A percentile compares a stretch with the other conserved stretches of the same genome.
phyloP scores from a whole-genome alignment of 2,329 filamentous ascomycete species.

The Akanthomyces lecanii region DNA sequence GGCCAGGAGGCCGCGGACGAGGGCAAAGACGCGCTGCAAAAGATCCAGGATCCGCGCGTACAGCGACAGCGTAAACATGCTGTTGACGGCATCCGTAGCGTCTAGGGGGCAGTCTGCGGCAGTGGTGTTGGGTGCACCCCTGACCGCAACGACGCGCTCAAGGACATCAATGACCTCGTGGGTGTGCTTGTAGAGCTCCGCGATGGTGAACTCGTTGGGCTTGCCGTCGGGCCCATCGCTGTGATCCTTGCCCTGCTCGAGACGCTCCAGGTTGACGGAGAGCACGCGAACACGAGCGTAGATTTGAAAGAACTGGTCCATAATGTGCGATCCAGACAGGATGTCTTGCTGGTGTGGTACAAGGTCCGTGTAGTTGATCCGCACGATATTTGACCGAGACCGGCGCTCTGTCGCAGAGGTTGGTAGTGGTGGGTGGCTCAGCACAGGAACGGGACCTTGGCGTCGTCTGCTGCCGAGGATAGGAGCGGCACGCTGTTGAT shows the following conservation, averaged over 20 bases:
- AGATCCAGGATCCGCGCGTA: constrained; percentile 39
- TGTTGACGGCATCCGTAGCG: constrained; percentile 33
- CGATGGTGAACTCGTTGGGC: constrained; percentile 34
- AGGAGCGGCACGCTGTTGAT: background rate
- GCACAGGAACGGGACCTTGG: background rate
- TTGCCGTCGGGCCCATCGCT: constrained; percentile 23
- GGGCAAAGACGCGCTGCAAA: constrained; percentile 36
- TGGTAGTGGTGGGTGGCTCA: background rate
- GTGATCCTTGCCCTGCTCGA: constrained; percentile 20
- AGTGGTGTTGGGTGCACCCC: background rate
- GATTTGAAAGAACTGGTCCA: constrained; percentile 37
- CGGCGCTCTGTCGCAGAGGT: background rate
- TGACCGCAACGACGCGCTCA: constrained; percentile 14
- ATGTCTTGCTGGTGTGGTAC: constrained; percentile 18
- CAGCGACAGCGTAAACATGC: constrained; percentile 36
- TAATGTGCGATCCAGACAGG: constrained; percentile 27
- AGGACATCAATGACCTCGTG: constrained; percentile 21
- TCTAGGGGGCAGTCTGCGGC: constrained; percentile 20
- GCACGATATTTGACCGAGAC: constrained; percentile 3
- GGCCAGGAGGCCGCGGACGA: constrained; percentile 32
- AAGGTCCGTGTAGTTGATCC: background rate
- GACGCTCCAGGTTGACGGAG: constrained; percentile 29
- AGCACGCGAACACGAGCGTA: constrained; percentile 37
- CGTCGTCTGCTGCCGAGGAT: background rate
- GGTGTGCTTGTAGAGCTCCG: constrained; percentile 39